Evolutionary conservation across 176 grass and related monocot genomes (phyloP), one percentile per base, ranked within the genome.

Genomic region (Alopecurus myosuroides): DNA sequence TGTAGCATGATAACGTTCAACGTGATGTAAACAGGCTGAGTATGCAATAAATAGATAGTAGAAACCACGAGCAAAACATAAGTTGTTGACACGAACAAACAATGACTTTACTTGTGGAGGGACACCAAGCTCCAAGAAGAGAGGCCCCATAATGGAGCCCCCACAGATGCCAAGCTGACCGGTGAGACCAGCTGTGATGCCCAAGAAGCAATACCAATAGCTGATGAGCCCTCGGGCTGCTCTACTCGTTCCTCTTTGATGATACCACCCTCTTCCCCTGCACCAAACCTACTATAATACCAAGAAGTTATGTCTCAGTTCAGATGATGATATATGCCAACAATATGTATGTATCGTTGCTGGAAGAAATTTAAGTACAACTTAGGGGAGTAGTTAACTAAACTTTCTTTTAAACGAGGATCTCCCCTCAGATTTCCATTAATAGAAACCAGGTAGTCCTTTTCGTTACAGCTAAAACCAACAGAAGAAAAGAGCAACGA

Each of bases 141-240:
- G 77, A 11, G 90, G 88, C 22, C 95, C 90, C 92, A 98, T 89
- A 28, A 98, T 94, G 79, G 91, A 97, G 26, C 95, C 95, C 7
- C 95, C 95, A 6, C 95, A 92, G 30, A 94, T 66, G 28, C 95
- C 95, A 8, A 97, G 86, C 39, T 94, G 53, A 22, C 95, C 92
- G 1, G 90, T 92, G 6, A 91, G 37, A n/a, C 95, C 95, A 5
- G 88, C 92, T 4, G 85, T 18, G 11, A 91, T 35, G 33, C 92
- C 95, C 7, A 88, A 78, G 7, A 81, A 71, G 57, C 88, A 88
- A 97, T 0, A 80, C 30, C 10, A 88, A 23, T 4, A 97, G 51
- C 83, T 97, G 94, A 8, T 76, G 67, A 10, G 70, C 36, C 31
- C 52, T 88, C 26, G 61, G 88, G 44, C 69, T 80, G 14, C 51